A percentile compares a stretch with the other conserved stretches of the same genome.
phyloP scores from a whole-genome alignment of 164 flowering plant genomes.

The Protea cynaroides region DNA sequence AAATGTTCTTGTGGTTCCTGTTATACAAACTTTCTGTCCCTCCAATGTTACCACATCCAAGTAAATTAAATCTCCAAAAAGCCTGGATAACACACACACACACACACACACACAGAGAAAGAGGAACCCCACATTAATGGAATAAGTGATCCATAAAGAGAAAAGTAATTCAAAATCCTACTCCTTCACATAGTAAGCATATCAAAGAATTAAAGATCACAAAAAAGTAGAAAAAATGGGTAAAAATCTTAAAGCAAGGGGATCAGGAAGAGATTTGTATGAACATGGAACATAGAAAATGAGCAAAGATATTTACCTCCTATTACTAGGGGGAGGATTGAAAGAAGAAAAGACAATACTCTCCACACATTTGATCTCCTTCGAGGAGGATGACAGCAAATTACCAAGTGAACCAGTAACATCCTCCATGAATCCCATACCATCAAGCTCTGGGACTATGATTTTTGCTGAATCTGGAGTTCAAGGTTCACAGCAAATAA shows the following conservation, averaged over 20 bases:
- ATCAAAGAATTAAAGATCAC: background rate
- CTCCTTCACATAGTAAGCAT: background rate
- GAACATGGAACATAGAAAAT: background rate
- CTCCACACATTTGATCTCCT: slow-evolving; percentile 78
- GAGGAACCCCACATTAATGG: background rate
- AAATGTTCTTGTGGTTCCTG: slow-evolving; percentile 80
- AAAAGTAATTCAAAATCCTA: too few relatives aligned
- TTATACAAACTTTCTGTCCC: slow-evolving; percentile 71
- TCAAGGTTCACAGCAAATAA: background rate
- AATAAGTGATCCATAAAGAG: background rate
- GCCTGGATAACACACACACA: slow-evolving; percentile 43
- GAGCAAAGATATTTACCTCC: slow-evolving; percentile 47
- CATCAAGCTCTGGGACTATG: slow-evolving; percentile 82
- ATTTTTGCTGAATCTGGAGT: slow-evolving; percentile 43
- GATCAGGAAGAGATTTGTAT: background rate
- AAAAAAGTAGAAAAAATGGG: background rate
- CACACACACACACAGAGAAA: background rate
- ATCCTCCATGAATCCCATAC: slow-evolving; percentile 92
- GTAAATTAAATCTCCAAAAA: slow-evolving; percentile 93
- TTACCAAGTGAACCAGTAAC: slow-evolving; percentile 60
- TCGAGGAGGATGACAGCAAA: slow-evolving; percentile 48
- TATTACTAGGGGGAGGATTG: slow-evolving; percentile 93
- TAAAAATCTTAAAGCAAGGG: background rate
- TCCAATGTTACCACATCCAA: slow-evolving; percentile 83
- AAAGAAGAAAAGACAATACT: slow-evolving; percentile 91